A percentile compares a stretch with the other conserved stretches of the same genome.
These are phyloP conservation scores for Aspergillus oerlinghausenensis DNA, from an alignment of 2,329 filamentous ascomycete genomes.

Conservation along the genomic window DNA sequence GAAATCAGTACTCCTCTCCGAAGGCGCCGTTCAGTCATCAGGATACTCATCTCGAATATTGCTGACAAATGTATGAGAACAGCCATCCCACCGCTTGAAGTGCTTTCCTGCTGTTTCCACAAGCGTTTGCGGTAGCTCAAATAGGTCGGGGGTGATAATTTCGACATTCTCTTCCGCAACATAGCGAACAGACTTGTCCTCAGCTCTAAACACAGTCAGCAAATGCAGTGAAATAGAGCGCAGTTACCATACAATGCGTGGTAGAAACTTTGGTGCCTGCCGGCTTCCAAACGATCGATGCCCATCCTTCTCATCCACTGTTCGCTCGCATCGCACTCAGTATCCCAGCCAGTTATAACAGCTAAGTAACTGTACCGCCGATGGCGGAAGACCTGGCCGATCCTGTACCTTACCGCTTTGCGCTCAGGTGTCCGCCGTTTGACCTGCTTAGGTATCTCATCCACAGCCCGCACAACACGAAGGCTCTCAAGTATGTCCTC, in stretches of 20 bases:
- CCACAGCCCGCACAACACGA: constrained; percentile 52
- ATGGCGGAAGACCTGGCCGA: constrained; percentile 84
- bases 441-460: constrained; percentile 51
- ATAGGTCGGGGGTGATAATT: constrained; percentile 51
- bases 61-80: constrained; percentile 68
- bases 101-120: constrained; percentile 72
- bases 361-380: constrained; percentile 73
- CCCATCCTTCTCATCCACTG: constrained; percentile 61
- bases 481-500: constrained; percentile 51
- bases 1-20: background rate
- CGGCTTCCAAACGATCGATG: constrained; percentile 57
- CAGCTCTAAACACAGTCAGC: constrained; percentile 46
- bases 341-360: constrained; percentile 84
- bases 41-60: constrained; percentile 81
- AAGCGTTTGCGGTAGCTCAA: constrained; percentile 48
- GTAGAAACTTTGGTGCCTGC: constrained; percentile 70
- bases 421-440: constrained; percentile 31
- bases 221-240: background rate
- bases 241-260: constrained; percentile 69
- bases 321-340: constrained; percentile 54
- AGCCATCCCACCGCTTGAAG: constrained; percentile 78
- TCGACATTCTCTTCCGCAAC: constrained; percentile 79
- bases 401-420: constrained; percentile 57
- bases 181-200: constrained; percentile 66
- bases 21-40: constrained; percentile 57